Base-by-base conservation (phyloP, 768 basidiomycete genomes). In the Kwoniella dendrophila region DNA sequence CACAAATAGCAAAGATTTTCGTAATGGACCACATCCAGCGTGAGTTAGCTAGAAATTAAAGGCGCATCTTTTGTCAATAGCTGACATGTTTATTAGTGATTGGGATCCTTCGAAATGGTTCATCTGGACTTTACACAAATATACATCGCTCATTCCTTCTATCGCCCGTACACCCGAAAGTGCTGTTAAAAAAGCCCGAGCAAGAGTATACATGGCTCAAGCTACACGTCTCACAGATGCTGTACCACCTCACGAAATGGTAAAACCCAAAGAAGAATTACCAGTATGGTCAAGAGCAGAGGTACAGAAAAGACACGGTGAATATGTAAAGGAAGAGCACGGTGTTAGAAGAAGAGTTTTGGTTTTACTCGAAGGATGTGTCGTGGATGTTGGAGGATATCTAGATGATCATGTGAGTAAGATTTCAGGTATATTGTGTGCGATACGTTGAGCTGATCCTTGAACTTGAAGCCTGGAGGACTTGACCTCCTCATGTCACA, bases 71-170 rank as follows among this genome's bases (percentile, higher is more conserved):
- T 48, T 27, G 14, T 10, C 24, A 16, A 2, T 11, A 61, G 51
- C 59, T 61, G 40, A 54, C 20, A 5, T 26, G 8, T 51, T 85
- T 10, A 82, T 83, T 20, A 75, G 81, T 26, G 88, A 87, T 66
- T 91, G 88, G 88, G 89, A 91, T 76, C 88, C 89, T 0, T 87
- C 87, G 1, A 90, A 90, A 79, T 90, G 88, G 89, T 83, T 86
- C 43, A 90, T 90, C 41, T 72, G 84, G 22, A 49, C 78, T 4
- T 80, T 90, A 11, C 79, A 86, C 64, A 69, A 38, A 24, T 74
- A 64, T 69, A 78, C 78, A 0, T 70, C 75, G 2, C 49, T 79
- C 44, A 70, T 77, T 1, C 75, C 78, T 16, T 52, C 72, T 4
- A 67, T 79, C 59, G 67, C 70, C 1, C 65, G 52, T 11, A 79